A percentile compares a stretch with the other conserved stretches of the same genome.
Conservation (phyloP, 768 basidiomycete genomes). For the Clitopilus hobsonii region DNA sequence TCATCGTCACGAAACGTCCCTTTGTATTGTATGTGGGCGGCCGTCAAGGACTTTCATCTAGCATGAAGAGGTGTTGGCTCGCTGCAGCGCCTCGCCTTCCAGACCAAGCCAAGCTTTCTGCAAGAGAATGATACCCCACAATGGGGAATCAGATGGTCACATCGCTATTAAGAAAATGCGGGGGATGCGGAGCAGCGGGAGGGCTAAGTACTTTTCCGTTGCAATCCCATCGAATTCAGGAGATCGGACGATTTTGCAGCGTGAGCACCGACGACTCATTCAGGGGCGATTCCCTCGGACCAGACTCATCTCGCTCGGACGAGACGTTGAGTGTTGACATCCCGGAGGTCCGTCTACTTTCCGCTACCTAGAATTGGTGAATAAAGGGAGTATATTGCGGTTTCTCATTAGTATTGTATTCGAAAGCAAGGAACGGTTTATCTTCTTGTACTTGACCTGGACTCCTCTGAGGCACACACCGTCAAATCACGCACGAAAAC, state of each 20-base stretch:
- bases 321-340: background rate
- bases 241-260: background rate
- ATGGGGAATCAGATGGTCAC: background rate
- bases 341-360: background rate
- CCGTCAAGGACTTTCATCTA: too few relatives aligned
- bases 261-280: background rate
- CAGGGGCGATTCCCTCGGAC: background rate
- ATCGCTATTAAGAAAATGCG: background rate
- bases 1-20: background rate
- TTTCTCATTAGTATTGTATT: too few relatives aligned
- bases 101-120: background rate
- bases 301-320: background rate
- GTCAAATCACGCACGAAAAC: too few relatives aligned
- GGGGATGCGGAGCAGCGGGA: background rate
- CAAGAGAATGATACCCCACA: background rate
- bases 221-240: background rate
- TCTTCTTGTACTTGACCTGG: too few relatives aligned
- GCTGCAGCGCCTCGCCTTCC: too few relatives aligned
- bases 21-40: too few relatives aligned
- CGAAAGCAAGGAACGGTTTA: too few relatives aligned
- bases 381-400: too few relatives aligned
- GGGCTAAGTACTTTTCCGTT: background rate
- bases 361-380: background rate
- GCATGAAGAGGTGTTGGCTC: too few relatives aligned
- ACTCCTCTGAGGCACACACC: too few relatives aligned